Base-by-base conservation (phyloP, 2,329 filamentous ascomycete species). In the Passalora sequoiae region DNA sequence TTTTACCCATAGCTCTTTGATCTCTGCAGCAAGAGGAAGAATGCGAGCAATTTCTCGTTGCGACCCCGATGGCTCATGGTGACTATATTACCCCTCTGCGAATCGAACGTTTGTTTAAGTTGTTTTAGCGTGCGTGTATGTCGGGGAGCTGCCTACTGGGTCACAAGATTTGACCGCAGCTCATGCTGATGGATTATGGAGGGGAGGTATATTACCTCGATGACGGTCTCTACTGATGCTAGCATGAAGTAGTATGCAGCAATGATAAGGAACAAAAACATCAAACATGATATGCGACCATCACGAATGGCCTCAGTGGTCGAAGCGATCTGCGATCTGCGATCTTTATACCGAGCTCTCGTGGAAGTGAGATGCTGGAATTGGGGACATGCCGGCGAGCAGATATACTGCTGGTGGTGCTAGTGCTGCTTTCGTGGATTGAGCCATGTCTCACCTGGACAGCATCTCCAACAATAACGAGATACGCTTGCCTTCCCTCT, bases 41-140 rank as follows among this genome's bases (percentile, higher is more conserved):
- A 36, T 24, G 33, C 33, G 17, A 24, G 9, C 16, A 21, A 6
- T 36, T 12, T 36, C 29, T 36, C 24, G 24, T 15, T 15, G 33
- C 13, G 17, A 35, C 31, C 33, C 21, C 4, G 33, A 36, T 36
- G n/a, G n/a, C n/a, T n/a, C n/a, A n/a, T n/a, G n/a, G n/a, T n/a
- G 33, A 36, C 17, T 36, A 36, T 36, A 36, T 20, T 36, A 36
- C 19, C 33, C 33, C 33, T 36, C 24, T 36, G 33, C 33, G 33
- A 21, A 20, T 36, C 24, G 33, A n/a, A n/a, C n/a, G n/a, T n/a
- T n/a, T n/a, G n/a, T n/a, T n/a, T n/a, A n/a, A n/a, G n/a, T n/a
- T 24, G 19, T 20, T 36, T 36, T 36, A 17, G 33, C 33, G 12
- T 24, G 19, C 33, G 16, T 24, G 10, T 36, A 24, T n/a, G n/a